Evolutionary conservation across 2,329 filamentous ascomycete species (phyloP), one percentile per base, ranked within the genome.

Genomic region (Xylaria sp.): DNA sequence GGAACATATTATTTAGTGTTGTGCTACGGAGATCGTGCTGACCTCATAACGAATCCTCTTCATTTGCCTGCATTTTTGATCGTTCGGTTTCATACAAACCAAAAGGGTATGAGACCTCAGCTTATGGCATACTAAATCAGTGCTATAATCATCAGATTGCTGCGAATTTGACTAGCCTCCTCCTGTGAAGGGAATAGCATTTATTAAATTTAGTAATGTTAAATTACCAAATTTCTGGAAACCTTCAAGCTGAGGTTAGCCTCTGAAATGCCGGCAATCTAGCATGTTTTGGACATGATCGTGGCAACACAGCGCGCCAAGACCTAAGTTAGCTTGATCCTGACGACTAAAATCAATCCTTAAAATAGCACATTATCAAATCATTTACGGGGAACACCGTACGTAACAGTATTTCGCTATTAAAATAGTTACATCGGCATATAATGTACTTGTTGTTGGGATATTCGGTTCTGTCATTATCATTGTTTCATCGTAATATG

Each of bases 291-390:
- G n/a, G 33, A 44, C 17, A 20, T 46, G 57, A 59, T 58, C 28
- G 58, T 33, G 51, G 10, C 20, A 56, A 56, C 44, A 26, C 17
- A 20, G 49, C 42, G 36, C 40, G 56, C 56, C 11, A 64, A 57
- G 46, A 63, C 46, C 3, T 28, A 26, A 59, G 28, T 59, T 33
- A 54, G 46, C 51, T 51, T 23, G 51, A 58, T 66, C 53, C 57
- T 68, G 15, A 33, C n/a, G 49, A 9, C 40, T 63, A n/a, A 28
- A n/a, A 13, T 66, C 36, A 58, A 42, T 66, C 63, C 64, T 26
- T 51, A 63, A 63, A 67, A 67, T 67, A 67, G 59, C 33, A 38
- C 58, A 59, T 42, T 62, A 31, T 65, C 63, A 65, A 65, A 65
- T 59, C 46, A 53, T 59, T 38, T 11, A 58, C 36, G 38, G 26